Conservation (phyloP, 75 land plant genomes). For the Pseudotsuga menziesii region DNA sequence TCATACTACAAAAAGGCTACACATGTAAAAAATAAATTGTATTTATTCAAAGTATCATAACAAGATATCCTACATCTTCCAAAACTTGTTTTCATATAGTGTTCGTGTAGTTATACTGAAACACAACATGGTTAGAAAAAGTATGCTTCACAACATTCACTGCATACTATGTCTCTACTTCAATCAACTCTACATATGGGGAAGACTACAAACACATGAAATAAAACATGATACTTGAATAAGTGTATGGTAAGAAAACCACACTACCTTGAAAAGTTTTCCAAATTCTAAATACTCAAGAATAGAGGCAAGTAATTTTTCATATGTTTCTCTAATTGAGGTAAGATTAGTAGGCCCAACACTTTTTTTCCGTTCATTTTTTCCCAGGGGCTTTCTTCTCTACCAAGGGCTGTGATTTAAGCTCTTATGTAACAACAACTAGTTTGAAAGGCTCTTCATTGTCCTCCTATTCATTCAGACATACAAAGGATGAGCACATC, state of each 20-base stretch:
- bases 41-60: neutral
- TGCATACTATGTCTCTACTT: slow-evolving; percentile 94
- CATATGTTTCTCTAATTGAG: slow-evolving; percentile 67
- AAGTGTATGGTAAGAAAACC: neutral
- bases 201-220: slow-evolving; percentile 63
- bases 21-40: neutral
- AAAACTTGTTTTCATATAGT: slow-evolving; percentile 86
- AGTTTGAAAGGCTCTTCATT: slow-evolving; percentile 83
- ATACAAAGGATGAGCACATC: neutral
- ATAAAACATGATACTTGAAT: neutral
- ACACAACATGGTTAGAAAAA: slow-evolving; percentile 76
- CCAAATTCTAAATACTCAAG: slow-evolving; percentile 85
- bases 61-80: slow-evolving; percentile 55
- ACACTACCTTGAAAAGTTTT: slow-evolving; percentile 86
- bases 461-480: slow-evolving; percentile 45
- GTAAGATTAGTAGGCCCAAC: slow-evolving; percentile 38
- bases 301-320: slow-evolving; percentile 70
- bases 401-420: slow-evolving; percentile 70
- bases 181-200: slow-evolving; percentile 87
- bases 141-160: slow-evolving; percentile 95
- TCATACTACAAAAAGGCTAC: neutral
- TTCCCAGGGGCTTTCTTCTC: slow-evolving; percentile 93
- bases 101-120: slow-evolving; percentile 96
- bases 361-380: slow-evolving; percentile 67
- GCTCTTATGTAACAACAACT: slow-evolving; percentile 68